These are phyloP conservation scores for Yamadazyma tumulicola DNA, from an alignment of 805 yeast genomes.

Conservation along the genomic window DNA sequence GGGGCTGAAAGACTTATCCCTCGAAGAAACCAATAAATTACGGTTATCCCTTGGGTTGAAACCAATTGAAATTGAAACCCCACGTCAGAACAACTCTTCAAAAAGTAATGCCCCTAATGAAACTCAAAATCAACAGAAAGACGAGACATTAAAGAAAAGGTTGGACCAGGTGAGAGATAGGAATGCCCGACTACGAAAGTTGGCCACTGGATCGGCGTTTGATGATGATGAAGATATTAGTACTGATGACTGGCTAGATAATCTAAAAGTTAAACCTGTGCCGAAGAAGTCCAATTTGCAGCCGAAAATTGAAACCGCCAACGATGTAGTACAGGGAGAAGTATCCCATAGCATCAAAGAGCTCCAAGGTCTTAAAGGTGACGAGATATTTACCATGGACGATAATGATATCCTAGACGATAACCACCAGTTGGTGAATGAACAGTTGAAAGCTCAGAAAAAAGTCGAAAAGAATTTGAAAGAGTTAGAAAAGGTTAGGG, in stretches of 20 bases:
- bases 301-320: constrained; percentile 12
- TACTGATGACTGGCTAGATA: constrained; percentile 43
- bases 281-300: not conserved
- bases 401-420: constrained; percentile 41
- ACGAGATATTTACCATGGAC: constrained; percentile 54
- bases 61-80: constrained; percentile 35
- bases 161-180: constrained; percentile 18
- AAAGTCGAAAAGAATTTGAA: constrained; percentile 26
- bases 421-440: constrained; percentile 37
- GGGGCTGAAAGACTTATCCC: constrained; percentile 20
- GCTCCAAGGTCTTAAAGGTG: constrained; percentile 34
- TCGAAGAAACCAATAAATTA: constrained; percentile 57
- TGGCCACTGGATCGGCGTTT: constrained; percentile 19
- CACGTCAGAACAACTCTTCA: constrained; percentile 6
- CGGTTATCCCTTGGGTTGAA: constrained; percentile 51
- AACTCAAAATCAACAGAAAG: constrained; percentile 2
- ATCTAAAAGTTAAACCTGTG: constrained; percentile 8
- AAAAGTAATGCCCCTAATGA: not conserved
- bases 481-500: constrained; percentile 14
- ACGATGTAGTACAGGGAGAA: constrained; percentile 24
- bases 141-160: constrained; percentile 13
- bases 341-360: constrained; percentile 46
- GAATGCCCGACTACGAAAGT: constrained; percentile 17
- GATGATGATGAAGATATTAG: constrained; percentile 25
- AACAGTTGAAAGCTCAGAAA: constrained; percentile 20